Percentiles rank a stretch among this genome's conserved stretches.
Conservation (phyloP, 1,284 basidiomycete genomes). For the Peniophora sp. region DNA sequence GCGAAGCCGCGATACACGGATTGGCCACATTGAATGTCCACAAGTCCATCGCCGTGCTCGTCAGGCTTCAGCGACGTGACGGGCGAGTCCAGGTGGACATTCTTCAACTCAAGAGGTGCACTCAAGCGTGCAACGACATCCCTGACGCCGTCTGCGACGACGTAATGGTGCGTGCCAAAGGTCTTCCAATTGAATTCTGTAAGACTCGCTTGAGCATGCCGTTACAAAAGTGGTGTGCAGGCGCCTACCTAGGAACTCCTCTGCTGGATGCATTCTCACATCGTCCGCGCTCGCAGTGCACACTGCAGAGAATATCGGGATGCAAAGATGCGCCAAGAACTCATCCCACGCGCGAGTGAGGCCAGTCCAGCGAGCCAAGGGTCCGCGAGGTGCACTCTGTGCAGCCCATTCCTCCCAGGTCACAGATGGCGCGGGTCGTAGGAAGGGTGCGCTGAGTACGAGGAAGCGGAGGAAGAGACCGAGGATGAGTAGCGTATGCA, state of each 20-base stretch:
- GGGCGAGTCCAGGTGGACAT: slow-evolving; percentile 46
- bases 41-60: slow-evolving; percentile 20
- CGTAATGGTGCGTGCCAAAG: slow-evolving; percentile 53
- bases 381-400: slow-evolving; percentile 29
- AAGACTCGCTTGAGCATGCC: background rate
- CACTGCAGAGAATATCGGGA: slow-evolving; percentile 67
- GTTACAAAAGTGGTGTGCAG: background rate
- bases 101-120: slow-evolving; percentile 22
- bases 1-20: slow-evolving; percentile 39
- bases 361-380: slow-evolving; percentile 29
- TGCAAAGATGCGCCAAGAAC: slow-evolving; percentile 46
- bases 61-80: slow-evolving; percentile 37
- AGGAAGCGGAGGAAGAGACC: slow-evolving; percentile 51
- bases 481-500: slow-evolving; percentile 29
- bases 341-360: slow-evolving; percentile 42
- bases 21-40: slow-evolving; percentile 13
- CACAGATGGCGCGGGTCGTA: slow-evolving; percentile 26
- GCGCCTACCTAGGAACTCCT: slow-evolving; percentile 51
- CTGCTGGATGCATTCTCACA: slow-evolving; percentile 46
- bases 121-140: slow-evolving; percentile 44
- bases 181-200: slow-evolving; percentile 60
- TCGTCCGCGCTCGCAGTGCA: slow-evolving; percentile 51
- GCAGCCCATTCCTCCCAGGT: slow-evolving; percentile 44
- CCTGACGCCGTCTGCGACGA: slow-evolving; percentile 44
- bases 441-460: slow-evolving; percentile 38